These are phyloP conservation scores for Botryosphaeria dothidea DNA, from an alignment of 2,329 filamentous ascomycete genomes.

Conservation along the genomic window DNA sequence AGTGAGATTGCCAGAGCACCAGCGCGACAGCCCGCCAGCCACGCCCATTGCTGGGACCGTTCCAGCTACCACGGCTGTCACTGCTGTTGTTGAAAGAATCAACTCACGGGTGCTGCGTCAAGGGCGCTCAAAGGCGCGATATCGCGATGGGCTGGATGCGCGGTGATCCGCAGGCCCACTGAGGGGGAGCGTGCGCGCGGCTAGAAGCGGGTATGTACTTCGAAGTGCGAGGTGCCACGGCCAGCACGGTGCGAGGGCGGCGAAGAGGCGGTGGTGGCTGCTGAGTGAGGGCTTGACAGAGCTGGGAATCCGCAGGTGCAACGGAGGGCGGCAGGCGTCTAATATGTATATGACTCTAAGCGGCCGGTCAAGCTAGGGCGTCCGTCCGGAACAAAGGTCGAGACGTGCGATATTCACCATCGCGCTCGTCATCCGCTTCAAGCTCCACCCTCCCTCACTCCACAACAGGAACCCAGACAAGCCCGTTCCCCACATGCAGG, in stretches of 20 bases:
- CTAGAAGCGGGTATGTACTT: not conserved
- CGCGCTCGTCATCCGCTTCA: constrained; percentile 16
- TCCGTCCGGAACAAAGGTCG: constrained; percentile 7
- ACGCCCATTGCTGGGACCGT: not conserved
- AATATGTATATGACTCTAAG: not conserved
- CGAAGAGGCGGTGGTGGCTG: constrained; percentile 1
- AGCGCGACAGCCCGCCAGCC: not conserved
- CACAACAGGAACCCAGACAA: not conserved
- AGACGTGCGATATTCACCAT: constrained; percentile 17
- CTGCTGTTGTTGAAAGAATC: not conserved
- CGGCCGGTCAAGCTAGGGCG: not conserved
- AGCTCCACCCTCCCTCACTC: constrained; percentile 13
- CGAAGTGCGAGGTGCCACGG: not conserved
- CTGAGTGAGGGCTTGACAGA: not conserved
- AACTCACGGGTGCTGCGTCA: not conserved
- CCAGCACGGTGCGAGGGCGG: constrained; percentile 3
- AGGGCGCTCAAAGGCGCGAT: not conserved
- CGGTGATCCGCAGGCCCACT: not conserved
- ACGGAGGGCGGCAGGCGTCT: not conserved
- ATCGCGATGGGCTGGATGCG: not conserved
- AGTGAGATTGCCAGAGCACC: constrained; percentile 1
- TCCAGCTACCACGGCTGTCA: not conserved
- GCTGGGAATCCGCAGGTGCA: too few relatives aligned
- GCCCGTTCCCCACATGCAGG: constrained; percentile 10
- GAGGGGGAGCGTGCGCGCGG: constrained; percentile 14